Conservation (phyloP, 345 rosid genomes). For the Combretum micranthum region DNA sequence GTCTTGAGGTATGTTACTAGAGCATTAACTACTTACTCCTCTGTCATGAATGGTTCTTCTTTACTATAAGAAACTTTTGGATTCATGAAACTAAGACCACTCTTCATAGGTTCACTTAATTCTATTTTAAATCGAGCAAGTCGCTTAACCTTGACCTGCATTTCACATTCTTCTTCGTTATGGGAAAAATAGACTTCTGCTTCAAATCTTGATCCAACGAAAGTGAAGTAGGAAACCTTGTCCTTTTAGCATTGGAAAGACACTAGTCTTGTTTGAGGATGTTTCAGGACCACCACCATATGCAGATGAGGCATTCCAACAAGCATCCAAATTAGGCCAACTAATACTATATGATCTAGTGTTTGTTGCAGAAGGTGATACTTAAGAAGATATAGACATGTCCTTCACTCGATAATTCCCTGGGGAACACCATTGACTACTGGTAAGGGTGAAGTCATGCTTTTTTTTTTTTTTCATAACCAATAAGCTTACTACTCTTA, state of each 20-base stretch:
- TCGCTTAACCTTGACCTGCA: conserved; percentile 80
- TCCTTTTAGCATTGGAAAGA: conserved; percentile 41
- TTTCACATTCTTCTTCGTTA: conserved; percentile 63
- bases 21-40: conserved; percentile 18
- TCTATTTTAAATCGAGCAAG: conserved; percentile 74
- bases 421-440: conserved; percentile 23
- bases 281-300: conserved; percentile 14
- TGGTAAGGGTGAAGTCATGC: conserved; percentile 31
- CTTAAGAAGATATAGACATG: conserved; percentile 20
- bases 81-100: conserved; percentile 27
- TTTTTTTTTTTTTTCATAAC: conserved; percentile 35
- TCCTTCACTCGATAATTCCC: conserved; percentile 15
- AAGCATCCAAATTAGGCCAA: conserved; percentile 20
- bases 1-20: conserved; percentile 32
- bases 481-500: conserved; percentile 23
- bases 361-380: conserved; percentile 38
- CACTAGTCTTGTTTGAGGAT: conserved; percentile 17
- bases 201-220: conserved; percentile 34
- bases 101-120: conserved; percentile 38
- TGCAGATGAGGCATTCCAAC: conserved; percentile 20
- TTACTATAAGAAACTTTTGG: conserved; percentile 26
- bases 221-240: conserved; percentile 60
- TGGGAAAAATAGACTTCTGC: conserved; percentile 27
- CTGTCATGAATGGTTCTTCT: conserved; percentile 24
- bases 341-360: conserved; percentile 24